Conservation (phyloP, 2,329 filamentous ascomycete species). For the Rhynchosporium secalis region DNA sequence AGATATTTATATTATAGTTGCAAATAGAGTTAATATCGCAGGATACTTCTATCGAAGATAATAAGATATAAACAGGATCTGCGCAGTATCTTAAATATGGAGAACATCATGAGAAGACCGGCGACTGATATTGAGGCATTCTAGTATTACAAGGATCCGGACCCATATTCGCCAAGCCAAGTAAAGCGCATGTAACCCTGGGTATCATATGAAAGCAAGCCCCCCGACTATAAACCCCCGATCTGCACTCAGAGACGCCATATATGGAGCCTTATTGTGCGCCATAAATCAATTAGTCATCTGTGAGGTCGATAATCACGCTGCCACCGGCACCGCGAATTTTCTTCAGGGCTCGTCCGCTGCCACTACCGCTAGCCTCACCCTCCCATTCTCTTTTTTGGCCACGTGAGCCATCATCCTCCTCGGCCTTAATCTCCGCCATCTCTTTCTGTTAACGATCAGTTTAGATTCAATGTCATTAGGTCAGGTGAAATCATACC, state of each 20-base stretch:
- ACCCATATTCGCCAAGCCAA: background rate
- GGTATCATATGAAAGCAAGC: slow-evolving; percentile 12
- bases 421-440: slow-evolving; percentile 28
- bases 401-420: slow-evolving; percentile 10
- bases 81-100: background rate
- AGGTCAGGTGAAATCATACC: slow-evolving; percentile 17
- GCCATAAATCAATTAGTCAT: slow-evolving; percentile 21
- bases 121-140: background rate
- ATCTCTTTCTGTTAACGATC: slow-evolving; percentile 27
- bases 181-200: background rate
- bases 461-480: background rate
- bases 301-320: slow-evolving; percentile 30
- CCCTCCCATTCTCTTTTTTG: slow-evolving; percentile 18
- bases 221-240: background rate
- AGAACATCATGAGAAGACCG: background rate
- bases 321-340: slow-evolving; percentile 15
- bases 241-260: background rate
- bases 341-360: slow-evolving; percentile 24
- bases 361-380: slow-evolving; percentile 12
- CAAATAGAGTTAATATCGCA: background rate
- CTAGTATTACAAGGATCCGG: background rate
- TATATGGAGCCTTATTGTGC: background rate
- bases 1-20: background rate
- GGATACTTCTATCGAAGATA: background rate
- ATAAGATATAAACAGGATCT: background rate